A percentile compares a stretch with the other conserved stretches of the same genome.
These are phyloP conservation scores for Cyberlindnera euphorbiae DNA, from an alignment of 805 yeast species.

Conservation along the genomic window DNA sequence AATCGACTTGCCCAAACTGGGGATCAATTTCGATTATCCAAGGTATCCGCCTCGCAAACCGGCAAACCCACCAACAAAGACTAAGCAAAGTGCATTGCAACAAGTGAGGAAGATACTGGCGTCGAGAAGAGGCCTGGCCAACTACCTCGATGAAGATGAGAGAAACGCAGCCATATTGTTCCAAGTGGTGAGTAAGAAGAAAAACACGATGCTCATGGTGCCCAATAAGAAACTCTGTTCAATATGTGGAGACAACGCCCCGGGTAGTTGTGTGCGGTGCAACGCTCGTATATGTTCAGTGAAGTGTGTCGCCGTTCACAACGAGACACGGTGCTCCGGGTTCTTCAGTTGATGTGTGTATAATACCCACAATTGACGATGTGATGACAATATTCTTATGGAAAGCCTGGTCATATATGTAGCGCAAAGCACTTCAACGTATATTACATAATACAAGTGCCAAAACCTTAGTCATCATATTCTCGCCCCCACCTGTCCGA, in stretches of 20 bases:
- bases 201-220: constrained; percentile 25
- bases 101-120: constrained; percentile 35
- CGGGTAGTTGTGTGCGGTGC: constrained; percentile 37
- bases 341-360: constrained; percentile 23
- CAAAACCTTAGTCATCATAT: no score
- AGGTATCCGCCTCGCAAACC: constrained; percentile 11
- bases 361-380: no score
- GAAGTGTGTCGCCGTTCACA: constrained; percentile 36
- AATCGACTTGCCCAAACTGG: constrained; percentile 35
- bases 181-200: constrained; percentile 28
- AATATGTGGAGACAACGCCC: constrained; percentile 41
- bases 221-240: constrained; percentile 39
- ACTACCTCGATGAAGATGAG: constrained; percentile 40
- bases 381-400: no score
- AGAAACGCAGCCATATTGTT: constrained; percentile 29
- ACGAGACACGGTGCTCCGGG: constrained; percentile 39
- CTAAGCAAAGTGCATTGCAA: constrained; percentile 25
- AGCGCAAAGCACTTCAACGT: no score
- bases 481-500: no score
- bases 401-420: no score
- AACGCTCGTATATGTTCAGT: constrained; percentile 38
- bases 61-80: constrained; percentile 14
- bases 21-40: constrained; percentile 24
- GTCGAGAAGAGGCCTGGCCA: constrained; percentile 36
- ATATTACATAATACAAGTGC: no score